A percentile compares a stretch with the other conserved stretches of the same genome.
Evolutionary conservation across 768 basidiomycete species (phyloP).

Genomic region (Boletus huronensis): DNA sequence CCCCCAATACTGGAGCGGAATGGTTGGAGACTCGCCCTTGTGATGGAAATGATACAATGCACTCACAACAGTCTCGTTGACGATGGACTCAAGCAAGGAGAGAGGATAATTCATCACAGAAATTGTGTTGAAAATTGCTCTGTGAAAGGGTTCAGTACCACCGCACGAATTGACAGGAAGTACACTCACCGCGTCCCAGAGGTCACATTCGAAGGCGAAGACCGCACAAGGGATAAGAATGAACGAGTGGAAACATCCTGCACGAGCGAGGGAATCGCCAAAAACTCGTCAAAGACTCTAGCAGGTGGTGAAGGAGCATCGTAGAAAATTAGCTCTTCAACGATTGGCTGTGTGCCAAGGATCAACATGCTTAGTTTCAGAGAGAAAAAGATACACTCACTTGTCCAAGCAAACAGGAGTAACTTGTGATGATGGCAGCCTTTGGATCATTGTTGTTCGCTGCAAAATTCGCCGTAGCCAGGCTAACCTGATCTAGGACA

Average conservation of each 20-base stretch:
- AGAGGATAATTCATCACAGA: slow-evolving; percentile 2
- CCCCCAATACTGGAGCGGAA: neutral
- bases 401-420: slow-evolving; percentile 26
- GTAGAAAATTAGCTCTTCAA: slow-evolving; percentile 46
- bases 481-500: slow-evolving; percentile 7
- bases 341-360: neutral
- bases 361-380: neutral
- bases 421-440: slow-evolving; percentile 39
- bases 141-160: neutral
- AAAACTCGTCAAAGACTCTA: slow-evolving; percentile 27
- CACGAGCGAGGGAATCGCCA: slow-evolving; percentile 2
- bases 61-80: slow-evolving; percentile 9
- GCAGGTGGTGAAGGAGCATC: slow-evolving; percentile 35
- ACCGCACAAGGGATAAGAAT: slow-evolving; percentile 10
- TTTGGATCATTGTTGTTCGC: slow-evolving; percentile 17
- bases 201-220: neutral
- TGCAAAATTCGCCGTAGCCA: slow-evolving; percentile 10
- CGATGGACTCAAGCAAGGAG: slow-evolving; percentile 10
- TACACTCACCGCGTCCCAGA: slow-evolving; percentile 5
- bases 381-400: neutral
- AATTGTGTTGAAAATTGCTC: neutral
- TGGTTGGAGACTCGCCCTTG: neutral
- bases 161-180: neutral
- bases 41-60: slow-evolving; percentile 3
- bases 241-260: slow-evolving; percentile 11